Evolutionary conservation across 257 asterid genomes (phyloP).

Genomic region (Salvia rosmarinus): DNA sequence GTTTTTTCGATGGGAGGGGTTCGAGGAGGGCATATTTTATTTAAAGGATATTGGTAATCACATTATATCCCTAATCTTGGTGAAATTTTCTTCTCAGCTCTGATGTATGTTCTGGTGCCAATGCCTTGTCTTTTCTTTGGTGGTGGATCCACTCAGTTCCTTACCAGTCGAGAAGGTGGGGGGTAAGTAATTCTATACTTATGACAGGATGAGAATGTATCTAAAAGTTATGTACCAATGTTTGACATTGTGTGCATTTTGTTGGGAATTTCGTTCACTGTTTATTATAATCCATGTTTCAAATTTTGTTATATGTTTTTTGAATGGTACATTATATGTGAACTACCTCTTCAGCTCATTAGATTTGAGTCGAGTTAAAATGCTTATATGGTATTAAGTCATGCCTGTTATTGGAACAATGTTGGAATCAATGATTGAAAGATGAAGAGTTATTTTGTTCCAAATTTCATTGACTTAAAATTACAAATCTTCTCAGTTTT

Average conservation of each 20-base stretch:
- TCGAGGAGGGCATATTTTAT: not conserved
- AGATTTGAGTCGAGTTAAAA: not conserved
- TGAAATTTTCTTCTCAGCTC: slow-evolving; percentile 59
- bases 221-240: not conserved
- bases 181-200: slow-evolving; percentile 62
- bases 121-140: slow-evolving; percentile 98
- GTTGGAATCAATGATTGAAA: not conserved
- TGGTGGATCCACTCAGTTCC: slow-evolving; percentile 94
- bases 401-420: not conserved
- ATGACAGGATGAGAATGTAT: slow-evolving; percentile 6
- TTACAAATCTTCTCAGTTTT: not conserved
- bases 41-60: slow-evolving; percentile 6
- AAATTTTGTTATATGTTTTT: not conserved
- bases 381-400: not conserved
- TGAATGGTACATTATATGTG: not conserved
- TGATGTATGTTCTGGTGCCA: slow-evolving; percentile 95
- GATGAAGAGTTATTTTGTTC: not conserved
- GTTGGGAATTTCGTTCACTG: not conserved
- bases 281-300: not conserved
- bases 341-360: not conserved
- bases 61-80: slow-evolving; percentile 19
- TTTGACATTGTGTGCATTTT: not conserved
- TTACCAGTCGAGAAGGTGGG: slow-evolving; percentile 92
- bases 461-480: not conserved
- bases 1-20: not conserved